Percentiles rank a stretch among this genome's conserved stretches.
Conservation (phyloP, 495 filamentous ascomycete species). For the Rostrohypoxylon terebratum region DNA sequence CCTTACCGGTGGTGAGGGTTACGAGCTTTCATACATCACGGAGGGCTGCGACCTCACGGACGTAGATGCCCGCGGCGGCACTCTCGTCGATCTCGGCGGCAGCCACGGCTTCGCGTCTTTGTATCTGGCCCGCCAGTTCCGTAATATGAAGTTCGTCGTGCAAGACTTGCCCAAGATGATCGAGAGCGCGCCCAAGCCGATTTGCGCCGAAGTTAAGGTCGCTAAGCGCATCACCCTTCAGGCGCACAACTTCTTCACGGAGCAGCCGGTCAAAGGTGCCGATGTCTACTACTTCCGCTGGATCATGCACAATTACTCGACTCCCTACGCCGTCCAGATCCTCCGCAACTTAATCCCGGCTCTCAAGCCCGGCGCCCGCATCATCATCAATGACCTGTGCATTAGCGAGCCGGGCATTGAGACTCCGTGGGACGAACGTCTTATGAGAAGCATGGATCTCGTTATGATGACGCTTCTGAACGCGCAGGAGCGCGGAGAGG, state of each 20-base stretch:
- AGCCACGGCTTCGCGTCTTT: conserved; percentile 65
- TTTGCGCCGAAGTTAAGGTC: conserved; percentile 55
- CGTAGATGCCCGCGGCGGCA: conserved; percentile 54
- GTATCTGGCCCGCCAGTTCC: conserved; percentile 60
- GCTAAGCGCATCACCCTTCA: conserved; percentile 57
- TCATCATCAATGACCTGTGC: conserved; percentile 67
- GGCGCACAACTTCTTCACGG: conserved; percentile 66
- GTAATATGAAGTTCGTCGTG: conserved; percentile 65
- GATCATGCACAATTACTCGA: conserved; percentile 70
- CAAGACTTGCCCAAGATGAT: conserved; percentile 66
- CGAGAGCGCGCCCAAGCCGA: conserved; percentile 55
- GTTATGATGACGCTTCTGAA: conserved; percentile 67
- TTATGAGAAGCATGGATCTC: conserved; percentile 67
- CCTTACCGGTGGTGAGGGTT: conserved; percentile 62
- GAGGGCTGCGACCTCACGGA: conserved; percentile 58
- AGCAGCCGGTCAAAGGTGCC: conserved; percentile 65
- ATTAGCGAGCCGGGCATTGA: conserved; percentile 58
- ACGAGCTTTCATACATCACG: conserved; percentile 59
- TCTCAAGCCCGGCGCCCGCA: conserved; percentile 64
- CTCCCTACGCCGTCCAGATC: conserved; percentile 67
- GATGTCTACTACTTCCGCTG: conserved; percentile 69
- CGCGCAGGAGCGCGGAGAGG: conserved; percentile 64
- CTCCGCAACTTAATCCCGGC: conserved; percentile 65
- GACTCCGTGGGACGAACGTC: conserved; percentile 61
- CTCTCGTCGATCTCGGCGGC: conserved; percentile 68